Percentiles rank a stretch among this genome's conserved stretches.
Evolutionary conservation across 2,329 filamentous ascomycete genomes (phyloP).

Genomic region (Phyllosticta citriasiana): DNA sequence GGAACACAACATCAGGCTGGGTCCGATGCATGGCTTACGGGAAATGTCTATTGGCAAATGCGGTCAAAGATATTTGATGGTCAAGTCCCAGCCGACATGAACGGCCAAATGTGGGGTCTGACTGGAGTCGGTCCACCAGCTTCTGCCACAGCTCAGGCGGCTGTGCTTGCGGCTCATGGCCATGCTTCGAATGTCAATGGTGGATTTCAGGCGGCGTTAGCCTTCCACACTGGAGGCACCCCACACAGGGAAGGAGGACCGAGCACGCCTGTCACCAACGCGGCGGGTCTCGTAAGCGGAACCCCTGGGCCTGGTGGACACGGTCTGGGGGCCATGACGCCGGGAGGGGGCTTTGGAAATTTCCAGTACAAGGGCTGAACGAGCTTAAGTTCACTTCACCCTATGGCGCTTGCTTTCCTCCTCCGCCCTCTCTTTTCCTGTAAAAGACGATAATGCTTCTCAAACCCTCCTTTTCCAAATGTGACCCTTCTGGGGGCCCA

Average conservation of each 20-base stretch:
- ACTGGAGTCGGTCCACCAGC: constrained; percentile 49
- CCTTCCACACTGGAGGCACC: constrained; percentile 30
- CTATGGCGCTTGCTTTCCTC: not conserved
- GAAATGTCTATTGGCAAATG: constrained; percentile 91
- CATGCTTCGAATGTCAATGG: constrained; percentile 28
- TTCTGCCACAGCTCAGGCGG: constrained; percentile 45
- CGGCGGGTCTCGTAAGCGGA: constrained; percentile 37
- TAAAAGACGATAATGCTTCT: constrained; percentile 8
- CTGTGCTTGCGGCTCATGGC: constrained; percentile 34
- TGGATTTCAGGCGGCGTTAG: constrained; percentile 25
- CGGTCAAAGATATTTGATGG: constrained; percentile 79
- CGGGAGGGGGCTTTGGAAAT: constrained; percentile 66
- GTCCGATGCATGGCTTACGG: constrained; percentile 86
- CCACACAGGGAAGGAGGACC: constrained; percentile 43
- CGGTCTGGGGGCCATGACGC: constrained; percentile 53
- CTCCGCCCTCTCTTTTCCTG: constrained; percentile 4
- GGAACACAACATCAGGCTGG: constrained; percentile 87
- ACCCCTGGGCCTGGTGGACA: constrained; percentile 53
- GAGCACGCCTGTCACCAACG: constrained; percentile 56
- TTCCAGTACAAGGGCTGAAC: constrained; percentile 37
- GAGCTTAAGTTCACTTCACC: not conserved
- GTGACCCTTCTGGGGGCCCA: not conserved
- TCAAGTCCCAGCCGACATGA: constrained; percentile 64
- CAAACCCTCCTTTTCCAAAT: not conserved
- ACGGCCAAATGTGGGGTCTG: constrained; percentile 89